Base-by-base conservation (phyloP, 2,329 filamentous ascomycete genomes). In the Talaromyces sp. region DNA sequence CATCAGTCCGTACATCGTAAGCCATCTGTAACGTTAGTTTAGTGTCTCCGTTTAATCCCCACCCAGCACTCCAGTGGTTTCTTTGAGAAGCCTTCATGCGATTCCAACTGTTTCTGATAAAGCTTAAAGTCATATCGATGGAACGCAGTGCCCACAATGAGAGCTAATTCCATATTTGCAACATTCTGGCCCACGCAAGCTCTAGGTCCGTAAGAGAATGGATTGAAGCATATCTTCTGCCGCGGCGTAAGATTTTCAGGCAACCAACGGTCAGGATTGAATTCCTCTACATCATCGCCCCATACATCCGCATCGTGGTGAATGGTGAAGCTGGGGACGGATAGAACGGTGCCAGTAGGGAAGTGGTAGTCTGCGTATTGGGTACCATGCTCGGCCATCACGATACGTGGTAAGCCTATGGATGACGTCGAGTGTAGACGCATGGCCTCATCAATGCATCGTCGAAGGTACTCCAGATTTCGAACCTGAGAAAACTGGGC, bases 181-280 rank as follows among this genome's bases (percentile, higher is more conserved):
- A 81, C 74, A 66, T 81, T 80, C 49, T 77, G 73, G 3, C 78
- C 78, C 37, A 80, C 76, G 64, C 79, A 80, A n/a, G 78, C 75
- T 14, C 79, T 71, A 8, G 79, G 78, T 1, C 78, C 79, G 64
- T 78, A 78, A 27, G 75, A 79, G 67, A 81, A 81, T 7, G 77
- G 76, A 56, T 79, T 78, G 66, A 79, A 80, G 45, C 41, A 47
- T 0, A 72, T 71, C 49, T 70, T 69, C 69, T 79, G 79, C 68
- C 77, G 76, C 54, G 67, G 31, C 27, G 37, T 47, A n/a, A 47
- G 52, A 16, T 68, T 68, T n/a, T 70, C 50, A 19, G 67, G 52
- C 10, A 72, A 49, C 72, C 75, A 79, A 6, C 76, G 69, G 66
- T 79, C 77, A 11, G 77, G 78, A 10, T 74, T 73, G 68, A 79